Evolutionary conservation across 2,329 filamentous ascomycete species (phyloP), one percentile per base, ranked within the genome.

Genomic region (Dissoconium aciculare): DNA sequence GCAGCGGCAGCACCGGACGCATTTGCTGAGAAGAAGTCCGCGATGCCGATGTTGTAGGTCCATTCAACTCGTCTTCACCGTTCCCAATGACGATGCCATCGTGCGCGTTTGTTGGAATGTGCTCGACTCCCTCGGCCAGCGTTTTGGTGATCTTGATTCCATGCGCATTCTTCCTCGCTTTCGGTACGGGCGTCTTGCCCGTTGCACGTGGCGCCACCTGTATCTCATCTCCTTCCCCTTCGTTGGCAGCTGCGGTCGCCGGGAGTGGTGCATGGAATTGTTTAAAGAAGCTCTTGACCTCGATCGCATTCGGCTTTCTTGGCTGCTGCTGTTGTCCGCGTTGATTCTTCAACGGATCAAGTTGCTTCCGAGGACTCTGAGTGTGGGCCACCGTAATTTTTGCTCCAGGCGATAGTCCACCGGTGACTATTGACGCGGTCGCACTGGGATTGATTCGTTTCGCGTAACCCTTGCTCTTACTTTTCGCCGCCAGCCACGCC

Each of bases 21-120:
- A 52, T 51, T 37, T 52, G 47, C 26, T 52, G 46, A 27, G 52
- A 49, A 15, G 51, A 46, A 2, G 50, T 51, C 34, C 43, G 46
- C 11, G 28, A n/a, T 16, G 16, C 23, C 25, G 19, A 11, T 21
- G 13, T 28, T n/a, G 19, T 26, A 10, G 2, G 4, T n/a, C 11
- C 15, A 12, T 31, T 26, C 15, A 12, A 11, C 17, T 27, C 14
- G 17, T 5, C 32, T 6, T 24, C 27, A 6, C 9, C 29, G 9
- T 27, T n/a, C 15, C 17, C 26, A n/a, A 23, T n/a, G 19, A 23
- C 8, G 19, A n/a, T 23, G 19, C n/a, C 19, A 23, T 23, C 8
- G 28, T 4, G 17, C 27, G 4, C 29, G 16, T n/a, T 29, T 5
- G 3, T 17, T 27, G 30, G 15, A 15, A 16, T 24, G 26, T 8